These are phyloP conservation scores for Talaromyces stipitatus DNA, from an alignment of 495 filamentous ascomycete genomes.

Conservation along the genomic window DNA sequence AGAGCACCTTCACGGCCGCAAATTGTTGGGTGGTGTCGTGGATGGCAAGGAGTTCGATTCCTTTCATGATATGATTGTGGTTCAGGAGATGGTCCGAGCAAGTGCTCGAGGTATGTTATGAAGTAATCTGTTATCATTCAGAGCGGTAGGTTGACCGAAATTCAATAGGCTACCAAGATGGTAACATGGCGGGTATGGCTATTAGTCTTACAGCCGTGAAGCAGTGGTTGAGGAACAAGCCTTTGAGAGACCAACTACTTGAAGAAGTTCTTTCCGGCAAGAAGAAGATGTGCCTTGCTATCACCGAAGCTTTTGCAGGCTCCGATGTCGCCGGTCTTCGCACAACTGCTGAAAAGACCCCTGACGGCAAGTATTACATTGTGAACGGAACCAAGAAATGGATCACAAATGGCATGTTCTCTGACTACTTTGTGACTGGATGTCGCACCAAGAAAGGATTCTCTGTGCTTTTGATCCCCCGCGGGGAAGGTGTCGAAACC, in stretches of 20 bases:
- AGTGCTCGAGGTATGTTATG: slow-evolving; percentile 52
- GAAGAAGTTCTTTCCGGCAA: slow-evolving; percentile 68
- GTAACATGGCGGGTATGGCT: slow-evolving; percentile 69
- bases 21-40: slow-evolving; percentile 60
- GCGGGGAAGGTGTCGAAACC: slow-evolving; percentile 63
- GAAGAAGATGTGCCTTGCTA: slow-evolving; percentile 84
- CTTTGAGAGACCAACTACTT: slow-evolving; percentile 56
- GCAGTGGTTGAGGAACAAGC: slow-evolving; percentile 64
- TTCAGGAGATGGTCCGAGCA: slow-evolving; percentile 63
- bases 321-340: slow-evolving; percentile 78
- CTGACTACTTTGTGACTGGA: slow-evolving; percentile 77
- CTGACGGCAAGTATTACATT: slow-evolving; percentile 78
- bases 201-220: slow-evolving; percentile 77
- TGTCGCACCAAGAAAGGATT: slow-evolving; percentile 80
- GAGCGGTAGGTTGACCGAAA: slow-evolving; percentile 2
- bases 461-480: slow-evolving; percentile 67
- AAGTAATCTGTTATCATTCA: slow-evolving; percentile 36
- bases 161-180: slow-evolving; percentile 46
- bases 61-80: slow-evolving; percentile 72
- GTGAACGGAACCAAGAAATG: slow-evolving; percentile 90
- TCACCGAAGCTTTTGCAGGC: slow-evolving; percentile 85
- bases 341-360: slow-evolving; percentile 73
- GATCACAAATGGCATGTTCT: slow-evolving; percentile 85
- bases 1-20: slow-evolving; percentile 67
- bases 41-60: slow-evolving; percentile 80